Conservation (phyloP, 108 stramenopile species). For the Nannochloropsis salina region DNA sequence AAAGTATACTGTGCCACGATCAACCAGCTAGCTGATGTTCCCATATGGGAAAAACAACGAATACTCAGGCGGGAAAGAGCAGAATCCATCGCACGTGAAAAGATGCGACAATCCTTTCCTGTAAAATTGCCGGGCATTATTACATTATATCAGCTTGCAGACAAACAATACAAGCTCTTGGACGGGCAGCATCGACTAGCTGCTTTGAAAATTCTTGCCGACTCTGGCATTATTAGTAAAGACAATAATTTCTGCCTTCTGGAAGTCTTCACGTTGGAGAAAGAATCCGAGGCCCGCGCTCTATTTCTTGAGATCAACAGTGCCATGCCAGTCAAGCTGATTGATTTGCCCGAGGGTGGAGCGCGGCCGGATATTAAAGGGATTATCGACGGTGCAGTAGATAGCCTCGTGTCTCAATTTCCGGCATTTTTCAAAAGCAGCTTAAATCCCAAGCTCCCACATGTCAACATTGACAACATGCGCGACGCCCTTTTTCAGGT, state of each 20-base stretch:
- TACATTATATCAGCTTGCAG: neutral
- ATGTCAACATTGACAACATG: neutral
- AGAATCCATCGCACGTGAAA: neutral
- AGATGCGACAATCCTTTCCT: neutral
- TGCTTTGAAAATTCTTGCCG: neutral
- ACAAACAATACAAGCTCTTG: constrained; percentile 12
- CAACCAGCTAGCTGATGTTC: neutral
- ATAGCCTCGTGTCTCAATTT: neutral
- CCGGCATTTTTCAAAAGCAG: constrained; percentile 9
- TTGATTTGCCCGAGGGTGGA: neutral
- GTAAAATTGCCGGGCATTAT: neutral
- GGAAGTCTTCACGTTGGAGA: neutral
- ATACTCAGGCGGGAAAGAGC: neutral
- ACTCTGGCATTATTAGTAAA: neutral
- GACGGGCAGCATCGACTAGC: neutral
- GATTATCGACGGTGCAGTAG: neutral
- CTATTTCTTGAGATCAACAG: constrained; percentile 20
- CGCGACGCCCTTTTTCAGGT: constrained; percentile 12
- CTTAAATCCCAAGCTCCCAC: neutral
- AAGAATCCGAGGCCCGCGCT: constrained; percentile 8
- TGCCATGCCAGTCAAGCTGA: constrained; percentile 12
- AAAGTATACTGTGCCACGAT: constrained; percentile 24
- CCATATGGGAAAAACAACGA: neutral
- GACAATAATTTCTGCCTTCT: constrained; percentile 6
- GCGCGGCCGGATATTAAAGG: neutral